Base-by-base conservation (phyloP, 768 basidiomycete species). In the Mycena galopus region DNA sequence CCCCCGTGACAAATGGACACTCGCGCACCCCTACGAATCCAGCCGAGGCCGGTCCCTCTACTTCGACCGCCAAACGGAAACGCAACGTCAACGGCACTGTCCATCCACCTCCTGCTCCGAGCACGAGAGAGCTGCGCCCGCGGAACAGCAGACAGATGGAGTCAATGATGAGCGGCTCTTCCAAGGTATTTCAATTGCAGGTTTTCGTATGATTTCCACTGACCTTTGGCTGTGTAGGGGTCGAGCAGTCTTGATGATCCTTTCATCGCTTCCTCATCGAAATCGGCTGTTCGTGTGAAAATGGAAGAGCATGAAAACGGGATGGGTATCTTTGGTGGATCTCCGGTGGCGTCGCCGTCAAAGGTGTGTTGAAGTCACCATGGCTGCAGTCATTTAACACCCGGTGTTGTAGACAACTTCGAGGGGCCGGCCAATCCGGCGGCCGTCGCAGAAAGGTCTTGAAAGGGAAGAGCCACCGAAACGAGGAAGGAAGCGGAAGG, bases 51-150 rank as follows among this genome's bases (percentile, higher is more conserved):
- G 76, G 81, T 64, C 80, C 82, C n/a, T 81, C 79, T 9, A 78
- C 84, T 56, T 83, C 84, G 29, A 82, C 83, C 17, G 73, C 81
- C 32, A 84, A 83, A 69, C 82, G 85, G 75, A 85, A 83, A 77
- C 83, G 82, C 61, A 69, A 77, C 17, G 75, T 78, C 23, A 81
- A 79, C 51, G 78, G 77, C 33, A 23, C 47, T 50, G 67, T 73
- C 51, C 80, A 78, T 53, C 73, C 78, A 21, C 9, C 21, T 8
- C 47, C 23, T 42, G 67, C 71, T 33, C 76, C 82, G 30, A 85
- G 82, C 69, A 84, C 83, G 9, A 82, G 87, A 29, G 84, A 86
- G 72, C 74, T 88, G 50, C 84, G 88, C 39, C 87, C 88, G 64
- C 83, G 86, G 71, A 82, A 21, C 51, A 53, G 82, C 72, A 88